A percentile compares a stretch with the other conserved stretches of the same genome.
Evolutionary conservation across 2,329 filamentous ascomycete species (phyloP).

Genomic region (Fusarium armeniacum): DNA sequence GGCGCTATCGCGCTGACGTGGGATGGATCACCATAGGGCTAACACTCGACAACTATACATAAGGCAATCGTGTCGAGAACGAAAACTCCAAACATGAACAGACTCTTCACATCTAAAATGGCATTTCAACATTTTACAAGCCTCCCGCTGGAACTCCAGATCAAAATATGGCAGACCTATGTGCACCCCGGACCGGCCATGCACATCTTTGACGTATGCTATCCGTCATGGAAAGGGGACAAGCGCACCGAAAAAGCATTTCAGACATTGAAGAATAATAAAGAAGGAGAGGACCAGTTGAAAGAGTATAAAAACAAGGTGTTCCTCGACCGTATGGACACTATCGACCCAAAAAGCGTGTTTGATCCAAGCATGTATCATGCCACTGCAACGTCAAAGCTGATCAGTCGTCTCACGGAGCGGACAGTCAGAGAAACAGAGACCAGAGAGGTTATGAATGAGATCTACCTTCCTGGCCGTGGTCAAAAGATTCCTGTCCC

Average conservation of each 20-base stretch:
- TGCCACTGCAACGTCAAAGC: constrained; percentile 11
- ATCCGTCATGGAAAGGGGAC: constrained; percentile 42
- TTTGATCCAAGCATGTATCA: constrained; percentile 44
- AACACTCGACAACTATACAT: neutral
- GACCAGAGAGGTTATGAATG: constrained; percentile 30
- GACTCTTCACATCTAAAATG: constrained; percentile 23
- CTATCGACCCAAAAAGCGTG: neutral
- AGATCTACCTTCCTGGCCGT: constrained; percentile 47
- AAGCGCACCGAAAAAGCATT: constrained; percentile 33
- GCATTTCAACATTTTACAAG: constrained; percentile 41
- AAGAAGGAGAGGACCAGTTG: constrained; percentile 8
- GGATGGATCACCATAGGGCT: constrained; percentile 4
- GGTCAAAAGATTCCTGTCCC: constrained; percentile 44
- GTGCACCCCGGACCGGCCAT: constrained; percentile 40
- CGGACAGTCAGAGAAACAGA: constrained; percentile 10
- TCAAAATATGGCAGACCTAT: constrained; percentile 45
- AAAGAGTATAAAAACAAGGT: constrained; percentile 36
- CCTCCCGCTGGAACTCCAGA: constrained; percentile 46
- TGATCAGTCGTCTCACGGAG: constrained; percentile 28
- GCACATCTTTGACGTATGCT: constrained; percentile 51
- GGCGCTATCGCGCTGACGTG: constrained; percentile 14
- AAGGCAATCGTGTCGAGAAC: neutral
- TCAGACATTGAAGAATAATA: constrained; percentile 1
- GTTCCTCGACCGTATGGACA: constrained; percentile 42
- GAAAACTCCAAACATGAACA: neutral